Evolutionary conservation across 169 alveolate species (phyloP).

Genomic region (Cryptosporidium tyzzeri): DNA sequence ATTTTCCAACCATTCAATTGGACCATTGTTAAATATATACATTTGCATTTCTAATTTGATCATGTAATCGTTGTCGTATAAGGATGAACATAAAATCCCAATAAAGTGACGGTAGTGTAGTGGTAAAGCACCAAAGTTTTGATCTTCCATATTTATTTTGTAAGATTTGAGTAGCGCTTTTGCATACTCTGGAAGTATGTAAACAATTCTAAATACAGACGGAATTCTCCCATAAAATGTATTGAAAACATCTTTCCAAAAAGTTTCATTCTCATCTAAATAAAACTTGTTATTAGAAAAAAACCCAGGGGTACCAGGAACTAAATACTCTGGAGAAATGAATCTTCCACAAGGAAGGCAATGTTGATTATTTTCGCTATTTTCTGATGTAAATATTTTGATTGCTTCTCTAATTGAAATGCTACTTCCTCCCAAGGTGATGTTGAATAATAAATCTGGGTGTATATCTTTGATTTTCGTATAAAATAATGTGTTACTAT

Average conservation of each 20-base stretch:
- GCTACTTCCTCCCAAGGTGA: slow-evolving; percentile 34
- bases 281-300: background rate
- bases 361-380: background rate
- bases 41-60: slow-evolving; percentile 64
- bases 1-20: slow-evolving; percentile 64
- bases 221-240: slow-evolving; percentile 59
- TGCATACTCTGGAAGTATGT: slow-evolving; percentile 64
- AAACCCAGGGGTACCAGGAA: slow-evolving; percentile 50
- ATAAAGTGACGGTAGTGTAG: slow-evolving; percentile 47
- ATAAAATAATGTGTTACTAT: background rate
- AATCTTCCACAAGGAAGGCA: slow-evolving; percentile 61
- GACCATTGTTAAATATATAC: slow-evolving; percentile 64
- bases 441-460: background rate
- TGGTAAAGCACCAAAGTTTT: slow-evolving; percentile 23
- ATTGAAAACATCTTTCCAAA: slow-evolving; percentile 41
- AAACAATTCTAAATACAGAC: slow-evolving; percentile 33
- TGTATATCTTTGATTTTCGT: background rate
- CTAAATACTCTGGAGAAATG: slow-evolving; percentile 43
- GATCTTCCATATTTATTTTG: slow-evolving; percentile 41
- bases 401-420: slow-evolving; percentile 29
- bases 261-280: background rate
- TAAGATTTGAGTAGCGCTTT: slow-evolving; percentile 36
- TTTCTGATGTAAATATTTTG: slow-evolving; percentile 1
- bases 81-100: slow-evolving; percentile 46
- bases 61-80: slow-evolving; percentile 46